Conservation (phyloP, 805 yeast genomes). For the Candida montana region DNA sequence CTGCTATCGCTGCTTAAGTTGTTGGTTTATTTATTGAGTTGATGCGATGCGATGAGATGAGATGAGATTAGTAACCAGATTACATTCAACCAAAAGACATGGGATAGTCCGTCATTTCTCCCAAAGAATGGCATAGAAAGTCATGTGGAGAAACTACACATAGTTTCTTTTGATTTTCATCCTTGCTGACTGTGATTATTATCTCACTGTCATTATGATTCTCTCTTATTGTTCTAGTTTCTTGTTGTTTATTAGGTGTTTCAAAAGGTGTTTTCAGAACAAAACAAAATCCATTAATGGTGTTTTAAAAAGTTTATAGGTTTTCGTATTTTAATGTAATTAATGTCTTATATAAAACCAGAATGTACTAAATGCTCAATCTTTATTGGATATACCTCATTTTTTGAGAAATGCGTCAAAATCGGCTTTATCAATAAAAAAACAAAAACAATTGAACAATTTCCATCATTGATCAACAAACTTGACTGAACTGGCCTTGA, state of each 20-base stretch:
- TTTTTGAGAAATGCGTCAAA: constrained; percentile 1
- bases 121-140: too few species aligned
- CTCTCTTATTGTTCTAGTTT: neutral
- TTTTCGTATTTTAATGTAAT: too few species aligned
- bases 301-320: neutral
- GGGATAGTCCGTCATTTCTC: too few species aligned
- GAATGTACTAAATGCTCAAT: too few species aligned
- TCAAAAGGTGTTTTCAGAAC: neutral
- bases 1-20: constrained; percentile 18
- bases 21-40: neutral
- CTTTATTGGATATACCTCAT: too few species aligned
- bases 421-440: neutral
- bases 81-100: too few species aligned
- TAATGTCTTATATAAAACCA: neutral
- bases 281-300: neutral
- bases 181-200: too few species aligned
- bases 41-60: neutral
- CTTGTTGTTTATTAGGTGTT: neutral
- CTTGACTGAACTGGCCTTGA: too few species aligned
- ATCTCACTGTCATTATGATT: neutral
- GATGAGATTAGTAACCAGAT: neutral
- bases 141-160: too few species aligned
- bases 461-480: too few species aligned
- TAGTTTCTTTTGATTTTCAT: too few species aligned
- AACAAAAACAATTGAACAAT: neutral